These are phyloP conservation scores for Leucosporidium yakuticum DNA, from an alignment of 768 basidiomycete species.

Conservation along the genomic window DNA sequence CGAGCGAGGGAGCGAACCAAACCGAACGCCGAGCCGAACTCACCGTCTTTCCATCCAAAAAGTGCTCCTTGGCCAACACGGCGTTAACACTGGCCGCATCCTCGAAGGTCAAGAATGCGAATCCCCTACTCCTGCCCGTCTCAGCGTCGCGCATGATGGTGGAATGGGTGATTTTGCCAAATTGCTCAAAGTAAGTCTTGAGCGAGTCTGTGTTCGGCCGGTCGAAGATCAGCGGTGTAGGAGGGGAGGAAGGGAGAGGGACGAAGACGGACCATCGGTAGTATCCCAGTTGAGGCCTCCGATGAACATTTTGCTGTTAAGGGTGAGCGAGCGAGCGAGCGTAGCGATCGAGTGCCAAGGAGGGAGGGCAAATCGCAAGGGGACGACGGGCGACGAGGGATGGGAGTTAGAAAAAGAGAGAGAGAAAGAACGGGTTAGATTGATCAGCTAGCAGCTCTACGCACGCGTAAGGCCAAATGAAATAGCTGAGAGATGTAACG, in stretches of 20 bases:
- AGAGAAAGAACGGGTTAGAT: slow-evolving; percentile 3
- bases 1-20: too few relatives aligned
- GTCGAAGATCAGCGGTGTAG: neutral
- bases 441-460: slow-evolving; percentile 23
- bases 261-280: slow-evolving; percentile 74
- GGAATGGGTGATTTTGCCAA: slow-evolving; percentile 93
- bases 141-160: slow-evolving; percentile 94
- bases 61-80: slow-evolving; percentile 91
- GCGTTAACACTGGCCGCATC: slow-evolving; percentile 87
- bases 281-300: slow-evolving; percentile 99
- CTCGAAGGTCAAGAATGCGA: slow-evolving; percentile 95
- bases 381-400: neutral
- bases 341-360: slow-evolving; percentile 35
- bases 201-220: slow-evolving; percentile 41
- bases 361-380: slow-evolving; percentile 51
- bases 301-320: slow-evolving; percentile 91
- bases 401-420: neutral
- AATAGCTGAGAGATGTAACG: neutral
- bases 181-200: slow-evolving; percentile 81
- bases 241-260: slow-evolving; percentile 43
- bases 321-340: slow-evolving; percentile 26
- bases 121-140: slow-evolving; percentile 87
- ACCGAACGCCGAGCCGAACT: slow-evolving; percentile 42
- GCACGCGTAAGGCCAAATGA: slow-evolving; percentile 8
- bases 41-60: slow-evolving; percentile 94